Evolutionary conservation across 2,329 filamentous ascomycete genomes (phyloP).

Genomic region (Sarocladiaceae sp.): DNA sequence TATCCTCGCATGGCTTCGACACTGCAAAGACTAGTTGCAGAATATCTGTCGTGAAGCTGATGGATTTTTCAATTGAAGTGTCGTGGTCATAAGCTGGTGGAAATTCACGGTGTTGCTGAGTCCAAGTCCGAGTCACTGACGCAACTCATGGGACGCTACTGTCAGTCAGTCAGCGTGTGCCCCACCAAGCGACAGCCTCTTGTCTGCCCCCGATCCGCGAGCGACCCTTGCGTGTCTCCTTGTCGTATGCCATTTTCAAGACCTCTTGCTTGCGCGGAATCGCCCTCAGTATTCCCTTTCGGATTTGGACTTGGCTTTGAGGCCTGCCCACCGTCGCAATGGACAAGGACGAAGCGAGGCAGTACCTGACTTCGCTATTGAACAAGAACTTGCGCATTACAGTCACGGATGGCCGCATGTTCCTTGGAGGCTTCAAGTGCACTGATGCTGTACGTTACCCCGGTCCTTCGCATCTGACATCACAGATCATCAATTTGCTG

Average conservation of each 20-base stretch:
- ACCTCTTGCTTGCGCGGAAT: background rate
- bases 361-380: slow-evolving; percentile 62
- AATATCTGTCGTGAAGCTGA: background rate
- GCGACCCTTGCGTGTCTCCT: background rate
- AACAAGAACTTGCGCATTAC: slow-evolving; percentile 76
- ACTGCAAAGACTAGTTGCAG: background rate
- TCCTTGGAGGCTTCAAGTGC: slow-evolving; percentile 89
- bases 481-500: slow-evolving; percentile 1
- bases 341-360: slow-evolving; percentile 48
- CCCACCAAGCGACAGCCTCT: background rate
- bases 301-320: background rate
- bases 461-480: too few relatives aligned
- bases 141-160: background rate
- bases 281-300: background rate
- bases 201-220: background rate
- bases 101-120: slow-evolving; percentile 5
- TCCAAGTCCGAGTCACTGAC: slow-evolving; percentile 5
- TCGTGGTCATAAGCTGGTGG: background rate
- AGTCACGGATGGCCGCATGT: slow-evolving; percentile 80
- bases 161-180: background rate
- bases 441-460: slow-evolving; percentile 80
- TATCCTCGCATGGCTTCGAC: slow-evolving; percentile 4
- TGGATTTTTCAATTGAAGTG: background rate
- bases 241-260: background rate
- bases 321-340: slow-evolving; percentile 22